phyloP scores from a whole-genome alignment of 1,139 yeast genomes.

The Pichia kudriavzevii region DNA sequence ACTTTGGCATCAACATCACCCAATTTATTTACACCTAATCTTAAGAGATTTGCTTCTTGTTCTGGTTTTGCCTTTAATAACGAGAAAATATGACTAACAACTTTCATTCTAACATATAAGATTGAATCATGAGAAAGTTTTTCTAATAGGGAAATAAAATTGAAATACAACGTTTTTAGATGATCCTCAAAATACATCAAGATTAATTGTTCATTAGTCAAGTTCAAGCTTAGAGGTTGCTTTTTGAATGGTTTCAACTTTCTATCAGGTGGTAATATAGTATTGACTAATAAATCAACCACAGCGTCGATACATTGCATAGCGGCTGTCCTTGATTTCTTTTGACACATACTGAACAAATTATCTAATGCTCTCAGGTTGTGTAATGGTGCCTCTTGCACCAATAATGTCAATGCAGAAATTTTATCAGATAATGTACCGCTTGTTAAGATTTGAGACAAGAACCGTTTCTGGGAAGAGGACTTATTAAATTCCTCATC shows the following conservation, averaged over 20 bases:
- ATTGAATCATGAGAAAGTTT: conserved; percentile 84
- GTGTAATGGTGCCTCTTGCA: conserved; percentile 94
- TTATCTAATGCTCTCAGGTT: conserved; percentile 79
- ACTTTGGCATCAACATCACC: conserved; percentile 93
- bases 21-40: conserved; percentile 84
- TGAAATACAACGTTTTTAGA: conserved; percentile 68
- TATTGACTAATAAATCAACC: conserved; percentile 73
- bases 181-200: conserved; percentile 85
- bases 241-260: conserved; percentile 74
- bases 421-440: conserved; percentile 97
- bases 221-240: conserved; percentile 48
- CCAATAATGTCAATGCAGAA: conserved; percentile 82
- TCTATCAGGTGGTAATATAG: conserved; percentile 71
- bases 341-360: conserved; percentile 69
- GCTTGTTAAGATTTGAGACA: conserved; percentile 77
- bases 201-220: conserved; percentile 52
- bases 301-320: conserved; percentile 84
- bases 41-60: conserved; percentile 86
- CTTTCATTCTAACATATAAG: conserved; percentile 75
- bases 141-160: conserved; percentile 64
- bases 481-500: conserved; percentile 73
- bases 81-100: conserved; percentile 71
- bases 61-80: conserved; percentile 83
- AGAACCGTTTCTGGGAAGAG: conserved; percentile 79
- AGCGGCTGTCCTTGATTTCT: conserved; percentile 91